Conservation (phyloP, 257 asterid genomes). For the Solanum verrucosum region DNA sequence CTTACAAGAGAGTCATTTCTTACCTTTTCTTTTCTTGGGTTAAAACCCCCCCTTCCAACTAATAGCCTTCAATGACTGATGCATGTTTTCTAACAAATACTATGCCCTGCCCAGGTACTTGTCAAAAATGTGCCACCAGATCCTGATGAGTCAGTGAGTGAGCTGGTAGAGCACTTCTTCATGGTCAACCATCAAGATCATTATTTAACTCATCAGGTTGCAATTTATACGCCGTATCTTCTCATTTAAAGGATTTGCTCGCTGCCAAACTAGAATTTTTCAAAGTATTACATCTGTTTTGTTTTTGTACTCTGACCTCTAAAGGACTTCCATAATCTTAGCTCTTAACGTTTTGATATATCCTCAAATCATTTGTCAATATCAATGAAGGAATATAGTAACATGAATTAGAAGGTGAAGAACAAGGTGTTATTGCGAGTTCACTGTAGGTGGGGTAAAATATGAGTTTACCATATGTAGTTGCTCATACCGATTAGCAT, state of each 20-base stretch:
- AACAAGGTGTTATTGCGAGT: neutral
- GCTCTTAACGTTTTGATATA: neutral
- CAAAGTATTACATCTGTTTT: neutral
- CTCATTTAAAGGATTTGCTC: neutral
- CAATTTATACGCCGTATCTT: neutral
- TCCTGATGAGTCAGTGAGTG: constrained; percentile 72
- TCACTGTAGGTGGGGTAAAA: neutral
- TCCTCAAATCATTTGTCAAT: neutral
- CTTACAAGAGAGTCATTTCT: neutral
- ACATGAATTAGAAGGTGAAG: neutral
- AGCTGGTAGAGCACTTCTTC: constrained; percentile 86
- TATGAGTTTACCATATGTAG: neutral
- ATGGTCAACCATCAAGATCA: constrained; percentile 93
- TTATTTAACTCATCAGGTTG: constrained; percentile 85
- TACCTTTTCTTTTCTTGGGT: neutral
- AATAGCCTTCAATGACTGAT: neutral
- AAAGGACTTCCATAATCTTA: neutral
- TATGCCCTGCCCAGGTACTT: constrained; percentile 44
- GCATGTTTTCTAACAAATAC: neutral
- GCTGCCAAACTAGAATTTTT: neutral
- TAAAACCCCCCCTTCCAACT: neutral
- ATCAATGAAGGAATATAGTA: neutral
- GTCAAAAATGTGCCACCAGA: constrained; percentile 90
- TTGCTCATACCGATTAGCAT: neutral
- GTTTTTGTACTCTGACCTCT: neutral